These are phyloP conservation scores for Ustilago xerochloae DNA, from an alignment of 1,284 basidiomycete genomes.

Conservation along the genomic window DNA sequence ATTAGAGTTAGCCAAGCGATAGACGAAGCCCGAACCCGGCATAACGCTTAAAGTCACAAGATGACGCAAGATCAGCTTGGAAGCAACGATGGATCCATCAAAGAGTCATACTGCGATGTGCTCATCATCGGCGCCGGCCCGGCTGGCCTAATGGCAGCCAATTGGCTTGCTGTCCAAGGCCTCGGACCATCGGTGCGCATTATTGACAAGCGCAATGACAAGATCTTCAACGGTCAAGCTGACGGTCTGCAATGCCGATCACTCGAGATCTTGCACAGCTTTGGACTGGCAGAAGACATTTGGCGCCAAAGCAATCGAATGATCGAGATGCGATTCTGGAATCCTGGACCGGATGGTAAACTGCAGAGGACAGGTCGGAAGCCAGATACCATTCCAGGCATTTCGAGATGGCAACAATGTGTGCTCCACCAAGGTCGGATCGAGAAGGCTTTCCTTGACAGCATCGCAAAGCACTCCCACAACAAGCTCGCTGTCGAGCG, in stretches of 20 bases:
- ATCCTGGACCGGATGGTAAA: conserved; percentile 29
- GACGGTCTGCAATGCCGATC: conserved; percentile 41
- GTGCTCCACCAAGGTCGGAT: conserved; percentile 42
- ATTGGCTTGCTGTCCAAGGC: conserved; percentile 32
- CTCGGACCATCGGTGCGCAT: conserved; percentile 28
- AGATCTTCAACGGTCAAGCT: conserved; percentile 40
- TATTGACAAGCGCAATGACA: conserved; percentile 44
- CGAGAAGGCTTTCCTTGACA: conserved; percentile 31
- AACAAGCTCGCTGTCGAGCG: conserved; percentile 28
- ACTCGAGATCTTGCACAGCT: conserved; percentile 39
- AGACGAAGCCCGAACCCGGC: neutral
- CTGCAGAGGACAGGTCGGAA: conserved; percentile 24
- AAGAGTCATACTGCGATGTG: conserved; percentile 70
- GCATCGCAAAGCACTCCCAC: conserved; percentile 23
- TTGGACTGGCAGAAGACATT: conserved; percentile 28
- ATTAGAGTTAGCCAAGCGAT: too few species aligned
- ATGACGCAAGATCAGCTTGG: conserved; percentile 6
- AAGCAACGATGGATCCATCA: conserved; percentile 6
- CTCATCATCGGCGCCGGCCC: conserved; percentile 70
- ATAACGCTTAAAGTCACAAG: neutral
- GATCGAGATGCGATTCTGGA: conserved; percentile 41
- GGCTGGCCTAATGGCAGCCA: conserved; percentile 35
- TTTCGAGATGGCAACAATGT: conserved; percentile 41
- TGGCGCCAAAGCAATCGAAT: conserved; percentile 42
- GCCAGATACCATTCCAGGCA: conserved; percentile 36